These are phyloP conservation scores for Ampelocalamus luodianensis DNA, from an alignment of 176 grass and related monocot species.

Conservation along the genomic window DNA sequence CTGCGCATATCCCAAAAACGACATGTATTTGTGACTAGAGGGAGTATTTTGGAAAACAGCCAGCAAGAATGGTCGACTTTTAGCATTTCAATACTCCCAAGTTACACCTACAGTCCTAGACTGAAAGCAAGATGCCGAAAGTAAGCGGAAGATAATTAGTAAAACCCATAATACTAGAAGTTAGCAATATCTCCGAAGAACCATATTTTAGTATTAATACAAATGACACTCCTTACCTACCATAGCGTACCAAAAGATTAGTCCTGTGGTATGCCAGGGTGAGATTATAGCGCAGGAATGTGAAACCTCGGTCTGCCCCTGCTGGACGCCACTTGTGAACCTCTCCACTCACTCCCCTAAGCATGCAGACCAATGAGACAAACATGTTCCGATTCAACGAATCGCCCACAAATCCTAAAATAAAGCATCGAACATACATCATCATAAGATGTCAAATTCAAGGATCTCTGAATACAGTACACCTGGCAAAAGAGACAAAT, in stretches of 20 bases:
- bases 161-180: conserved; percentile 10
- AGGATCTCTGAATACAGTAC: not conserved
- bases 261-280: conserved; percentile 91
- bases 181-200: not conserved
- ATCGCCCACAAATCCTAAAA: conserved; percentile 91
- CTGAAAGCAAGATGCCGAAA: not conserved
- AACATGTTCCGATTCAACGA: conserved; percentile 98
- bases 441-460: not conserved
- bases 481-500: not conserved
- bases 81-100: conserved; percentile 6
- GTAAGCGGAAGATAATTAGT: not conserved
- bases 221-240: conserved; percentile 75
- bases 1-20: too few species aligned
- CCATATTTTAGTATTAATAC: conserved; percentile 4
- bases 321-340: conserved; percentile 87
- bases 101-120: conserved; percentile 3
- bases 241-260: conserved; percentile 84
- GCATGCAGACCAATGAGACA: conserved; percentile 84
- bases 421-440: not conserved
- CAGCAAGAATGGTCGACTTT: conserved; percentile 1
- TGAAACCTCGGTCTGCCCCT: conserved; percentile 85
- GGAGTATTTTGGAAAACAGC: not conserved
- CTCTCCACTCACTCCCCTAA: conserved; percentile 58
- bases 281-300: conserved; percentile 86
- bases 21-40: too few species aligned